Evolutionary conservation across 2,329 filamentous ascomycete genomes (phyloP).

Genomic region (Lasiodiplodia sp.): DNA sequence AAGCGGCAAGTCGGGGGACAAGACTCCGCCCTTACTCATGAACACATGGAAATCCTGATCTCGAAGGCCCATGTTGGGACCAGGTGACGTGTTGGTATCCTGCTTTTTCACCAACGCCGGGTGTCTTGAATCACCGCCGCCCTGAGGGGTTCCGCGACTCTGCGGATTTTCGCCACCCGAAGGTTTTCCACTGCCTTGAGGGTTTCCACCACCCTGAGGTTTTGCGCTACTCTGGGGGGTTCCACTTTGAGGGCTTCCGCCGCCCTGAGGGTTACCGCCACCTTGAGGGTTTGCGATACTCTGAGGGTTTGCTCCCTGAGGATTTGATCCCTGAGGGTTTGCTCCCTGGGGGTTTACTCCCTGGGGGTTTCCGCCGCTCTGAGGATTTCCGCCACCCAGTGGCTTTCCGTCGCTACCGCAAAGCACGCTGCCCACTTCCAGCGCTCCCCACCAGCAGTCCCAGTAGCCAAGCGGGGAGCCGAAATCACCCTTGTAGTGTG

Average conservation of each 20-base stretch:
- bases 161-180: too few species aligned
- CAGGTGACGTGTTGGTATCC: not conserved
- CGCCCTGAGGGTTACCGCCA: too few species aligned
- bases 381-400: not conserved
- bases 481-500: conserved; percentile 14
- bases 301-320: too few species aligned
- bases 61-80: conserved; percentile 2
- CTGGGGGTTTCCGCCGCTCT: too few species aligned
- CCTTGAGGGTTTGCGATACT: too few species aligned
- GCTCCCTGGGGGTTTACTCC: too few species aligned
- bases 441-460: conserved; percentile 27
- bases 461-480: conserved; percentile 28
- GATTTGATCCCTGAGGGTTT: too few species aligned
- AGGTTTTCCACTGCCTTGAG: too few species aligned
- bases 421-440: not conserved
- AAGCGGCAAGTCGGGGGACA: not conserved
- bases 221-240: too few species aligned
- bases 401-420: not conserved
- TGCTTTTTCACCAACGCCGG: not conserved
- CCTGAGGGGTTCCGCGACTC: too few species aligned
- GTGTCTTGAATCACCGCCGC: not conserved
- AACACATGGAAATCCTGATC: conserved; percentile 15
- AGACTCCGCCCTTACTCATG: not conserved
- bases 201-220: too few species aligned
- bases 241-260: too few species aligned